These are phyloP conservation scores for Nidularia sp. DNA, from an alignment of 768 basidiomycete species.

Conservation along the genomic window DNA sequence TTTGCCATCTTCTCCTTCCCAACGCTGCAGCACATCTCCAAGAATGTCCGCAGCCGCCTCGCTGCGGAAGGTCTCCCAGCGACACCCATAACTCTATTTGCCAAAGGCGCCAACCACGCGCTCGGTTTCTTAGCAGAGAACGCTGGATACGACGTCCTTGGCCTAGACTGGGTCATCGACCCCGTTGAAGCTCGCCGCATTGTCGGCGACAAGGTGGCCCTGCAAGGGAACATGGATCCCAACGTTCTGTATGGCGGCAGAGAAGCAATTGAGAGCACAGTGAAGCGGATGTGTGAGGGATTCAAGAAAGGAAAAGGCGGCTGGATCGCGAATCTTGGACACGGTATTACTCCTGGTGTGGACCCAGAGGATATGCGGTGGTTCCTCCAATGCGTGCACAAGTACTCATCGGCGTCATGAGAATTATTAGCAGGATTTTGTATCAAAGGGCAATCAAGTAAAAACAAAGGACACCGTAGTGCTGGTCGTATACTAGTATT, in stretches of 20 bases:
- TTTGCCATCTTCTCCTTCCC: slow-evolving; percentile 84
- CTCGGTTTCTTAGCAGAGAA: slow-evolving; percentile 55
- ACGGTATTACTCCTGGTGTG: slow-evolving; percentile 95
- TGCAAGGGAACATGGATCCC: slow-evolving; percentile 96
- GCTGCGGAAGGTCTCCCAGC: slow-evolving; percentile 43
- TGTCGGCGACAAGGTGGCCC: slow-evolving; percentile 57
- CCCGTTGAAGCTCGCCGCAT: slow-evolving; percentile 64
- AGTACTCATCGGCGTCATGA: slow-evolving; percentile 48
- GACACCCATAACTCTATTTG: slow-evolving; percentile 87
- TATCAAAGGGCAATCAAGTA: no score
- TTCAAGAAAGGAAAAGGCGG: slow-evolving; percentile 66
- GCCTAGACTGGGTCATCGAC: slow-evolving; percentile 89
- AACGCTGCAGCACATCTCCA: slow-evolving; percentile 67
- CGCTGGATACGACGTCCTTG: slow-evolving; percentile 81
- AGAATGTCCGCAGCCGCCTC: slow-evolving; percentile 60
- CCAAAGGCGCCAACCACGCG: slow-evolving; percentile 87
- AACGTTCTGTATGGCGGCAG: slow-evolving; percentile 79
- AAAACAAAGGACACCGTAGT: no score
- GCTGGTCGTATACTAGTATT: no score
- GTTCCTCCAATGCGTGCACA: slow-evolving; percentile 89
- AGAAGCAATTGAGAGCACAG: slow-evolving; percentile 81
- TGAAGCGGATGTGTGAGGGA: slow-evolving; percentile 76
- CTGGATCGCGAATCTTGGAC: slow-evolving; percentile 98
- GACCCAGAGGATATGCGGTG: slow-evolving; percentile 89
- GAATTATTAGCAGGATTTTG: neutral